These are phyloP conservation scores for Colletotrichum lentis DNA, from an alignment of 2,329 filamentous ascomycete genomes.

Conservation along the genomic window DNA sequence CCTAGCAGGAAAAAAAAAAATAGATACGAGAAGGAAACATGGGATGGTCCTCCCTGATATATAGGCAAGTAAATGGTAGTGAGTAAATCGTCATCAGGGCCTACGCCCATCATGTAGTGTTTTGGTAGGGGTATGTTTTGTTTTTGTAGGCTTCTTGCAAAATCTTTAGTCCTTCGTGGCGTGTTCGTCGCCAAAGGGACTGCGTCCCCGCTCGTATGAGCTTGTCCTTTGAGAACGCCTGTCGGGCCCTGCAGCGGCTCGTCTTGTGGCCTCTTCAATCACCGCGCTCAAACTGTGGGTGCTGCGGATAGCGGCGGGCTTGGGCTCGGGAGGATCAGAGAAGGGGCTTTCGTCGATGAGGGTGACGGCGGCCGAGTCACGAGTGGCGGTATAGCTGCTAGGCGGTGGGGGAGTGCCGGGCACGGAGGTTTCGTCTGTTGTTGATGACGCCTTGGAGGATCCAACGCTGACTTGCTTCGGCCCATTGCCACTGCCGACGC, in stretches of 20 bases:
- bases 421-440: constrained; percentile 24
- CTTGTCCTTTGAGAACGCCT: constrained; percentile 41
- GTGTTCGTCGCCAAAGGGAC: constrained; percentile 67
- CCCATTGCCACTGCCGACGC: constrained; percentile 58
- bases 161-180: constrained; percentile 58
- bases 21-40: constrained; percentile 37
- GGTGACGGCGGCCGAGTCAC: constrained; percentile 57
- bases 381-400: constrained; percentile 40
- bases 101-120: constrained; percentile 24
- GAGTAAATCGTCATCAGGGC: constrained; percentile 34
- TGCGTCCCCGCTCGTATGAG: constrained; percentile 48
- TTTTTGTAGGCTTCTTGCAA: not conserved
- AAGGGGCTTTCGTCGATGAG: constrained; percentile 64
- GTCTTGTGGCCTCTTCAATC: constrained; percentile 60
- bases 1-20: constrained; percentile 27
- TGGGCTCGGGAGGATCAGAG: constrained; percentile 58
- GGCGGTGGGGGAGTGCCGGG: constrained; percentile 34
- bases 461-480: constrained; percentile 55
- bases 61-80: constrained; percentile 31
- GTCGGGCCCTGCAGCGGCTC: constrained; percentile 47
- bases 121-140: not conserved
- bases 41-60: constrained; percentile 36
- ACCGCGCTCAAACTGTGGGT: constrained; percentile 62
- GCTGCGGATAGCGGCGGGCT: constrained; percentile 47
- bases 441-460: constrained; percentile 45